phyloP scores from a whole-genome alignment of 306 rosid genomes.

The Canavalia ensiformis region DNA sequence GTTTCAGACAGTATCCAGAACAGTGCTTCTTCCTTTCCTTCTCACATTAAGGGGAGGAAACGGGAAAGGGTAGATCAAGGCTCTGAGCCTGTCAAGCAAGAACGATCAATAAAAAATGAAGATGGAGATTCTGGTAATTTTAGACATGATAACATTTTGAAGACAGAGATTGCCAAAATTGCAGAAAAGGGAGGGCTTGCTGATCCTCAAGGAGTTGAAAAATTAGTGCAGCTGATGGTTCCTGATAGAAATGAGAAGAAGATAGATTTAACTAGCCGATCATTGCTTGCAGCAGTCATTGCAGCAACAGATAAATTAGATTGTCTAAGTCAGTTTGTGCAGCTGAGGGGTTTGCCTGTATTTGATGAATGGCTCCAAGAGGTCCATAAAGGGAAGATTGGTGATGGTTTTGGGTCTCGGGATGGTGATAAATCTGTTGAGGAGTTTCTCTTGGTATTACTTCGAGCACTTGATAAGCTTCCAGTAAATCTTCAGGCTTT shows the following conservation, averaged over 20 bases:
- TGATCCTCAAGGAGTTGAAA: constrained; percentile 78
- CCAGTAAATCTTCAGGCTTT: constrained; percentile 86
- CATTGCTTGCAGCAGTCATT: constrained; percentile 80
- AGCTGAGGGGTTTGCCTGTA: constrained; percentile 78
- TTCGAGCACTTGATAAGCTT: constrained; percentile 80
- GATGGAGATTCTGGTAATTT: constrained; percentile 72
- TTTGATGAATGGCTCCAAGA: constrained; percentile 96
- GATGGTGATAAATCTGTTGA: constrained; percentile 76
- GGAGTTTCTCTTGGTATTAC: constrained; percentile 85
- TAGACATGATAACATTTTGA: constrained; percentile 66
- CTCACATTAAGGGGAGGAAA: constrained; percentile 76
- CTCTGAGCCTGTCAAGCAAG: constrained; percentile 68
- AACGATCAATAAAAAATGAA: constrained; percentile 64
- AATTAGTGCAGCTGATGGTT: constrained; percentile 80
- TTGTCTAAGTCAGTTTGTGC: constrained; percentile 79
- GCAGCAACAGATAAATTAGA: constrained; percentile 77
- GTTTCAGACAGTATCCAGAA: constrained; percentile 79
- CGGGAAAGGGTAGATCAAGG: constrained; percentile 85
- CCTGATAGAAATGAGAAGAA: constrained; percentile 73
- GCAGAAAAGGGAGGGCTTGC: constrained; percentile 84
- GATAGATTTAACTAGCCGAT: constrained; percentile 76
- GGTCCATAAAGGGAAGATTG: constrained; percentile 78
- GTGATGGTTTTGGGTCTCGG: constrained; percentile 66
- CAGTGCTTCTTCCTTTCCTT: constrained; percentile 68
- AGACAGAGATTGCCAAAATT: constrained; percentile 74